Percentiles rank a stretch among this genome's conserved stretches.
Evolutionary conservation across 805 yeast species (phyloP).

Genomic region (Candida taoyuanica): DNA sequence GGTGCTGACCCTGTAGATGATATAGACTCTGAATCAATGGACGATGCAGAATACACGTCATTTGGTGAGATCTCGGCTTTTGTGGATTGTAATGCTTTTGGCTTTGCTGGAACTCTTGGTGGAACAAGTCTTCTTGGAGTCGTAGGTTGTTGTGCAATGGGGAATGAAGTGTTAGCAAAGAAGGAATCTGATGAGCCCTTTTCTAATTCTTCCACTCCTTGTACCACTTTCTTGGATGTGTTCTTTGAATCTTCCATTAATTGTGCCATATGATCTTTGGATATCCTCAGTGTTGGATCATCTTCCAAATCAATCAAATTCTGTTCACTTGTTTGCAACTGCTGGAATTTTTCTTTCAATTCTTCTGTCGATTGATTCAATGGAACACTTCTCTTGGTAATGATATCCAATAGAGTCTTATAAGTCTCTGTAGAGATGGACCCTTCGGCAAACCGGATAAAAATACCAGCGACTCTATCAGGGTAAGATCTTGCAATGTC

Average conservation of each 20-base stretch:
- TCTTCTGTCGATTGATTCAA: conserved; percentile 19
- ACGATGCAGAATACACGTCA: conserved; percentile 3
- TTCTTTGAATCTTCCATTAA: conserved; percentile 13
- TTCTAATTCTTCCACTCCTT: conserved; percentile 36
- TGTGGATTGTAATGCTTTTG: conserved; percentile 16
- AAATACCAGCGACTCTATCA: conserved; percentile 63
- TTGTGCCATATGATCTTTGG: conserved; percentile 21
- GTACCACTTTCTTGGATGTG: conserved; percentile 11
- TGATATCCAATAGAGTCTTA: conserved; percentile 25
- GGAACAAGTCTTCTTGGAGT: conserved; percentile 18
- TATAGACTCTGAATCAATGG: conserved; percentile 3
- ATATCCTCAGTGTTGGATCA: conserved; percentile 18
- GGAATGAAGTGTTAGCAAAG: conserved; percentile 7
- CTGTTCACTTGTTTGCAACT: conserved; percentile 26
- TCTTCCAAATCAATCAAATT: conserved; percentile 25
- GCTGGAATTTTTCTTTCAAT: conserved; percentile 18
- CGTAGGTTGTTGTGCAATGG: not conserved
- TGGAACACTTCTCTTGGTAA: conserved; percentile 26
- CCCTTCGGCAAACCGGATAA: conserved; percentile 69
- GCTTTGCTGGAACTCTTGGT: conserved; percentile 26
- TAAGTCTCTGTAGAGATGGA: conserved; percentile 51
- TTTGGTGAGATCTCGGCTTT: not conserved
- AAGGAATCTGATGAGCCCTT: conserved; percentile 15
- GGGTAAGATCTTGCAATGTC: conserved; percentile 63
- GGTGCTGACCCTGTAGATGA: conserved; percentile 9